A percentile compares a stretch with the other conserved stretches of the same genome.
Evolutionary conservation across 164 flowering plant genomes (phyloP).

Genomic region (Annona cherimola): DNA sequence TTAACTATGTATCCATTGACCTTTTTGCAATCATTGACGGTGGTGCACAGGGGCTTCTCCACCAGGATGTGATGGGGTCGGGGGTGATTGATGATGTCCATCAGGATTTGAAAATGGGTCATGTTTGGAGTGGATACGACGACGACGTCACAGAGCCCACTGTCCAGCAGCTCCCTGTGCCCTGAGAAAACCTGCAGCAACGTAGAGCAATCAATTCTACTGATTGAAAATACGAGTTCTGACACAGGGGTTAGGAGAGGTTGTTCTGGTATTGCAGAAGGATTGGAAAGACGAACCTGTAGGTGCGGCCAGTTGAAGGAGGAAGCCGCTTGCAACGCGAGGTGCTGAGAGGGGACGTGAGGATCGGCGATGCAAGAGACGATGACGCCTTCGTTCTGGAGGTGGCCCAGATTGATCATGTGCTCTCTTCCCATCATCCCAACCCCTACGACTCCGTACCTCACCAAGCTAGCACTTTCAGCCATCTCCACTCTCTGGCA

Average conservation of each 20-base stretch:
- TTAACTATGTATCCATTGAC: constrained; percentile 20
- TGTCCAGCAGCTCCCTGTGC: constrained; percentile 69
- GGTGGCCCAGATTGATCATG: constrained; percentile 70
- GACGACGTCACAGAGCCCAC: constrained; percentile 83
- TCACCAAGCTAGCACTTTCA: constrained; percentile 23
- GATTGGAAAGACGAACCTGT: constrained; percentile 37
- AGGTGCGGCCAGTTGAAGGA: constrained; percentile 57
- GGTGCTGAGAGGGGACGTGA: constrained; percentile 70
- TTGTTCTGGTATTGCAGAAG: not conserved
- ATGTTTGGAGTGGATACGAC: constrained; percentile 88
- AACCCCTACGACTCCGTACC: constrained; percentile 85
- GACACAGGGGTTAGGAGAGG: not conserved
- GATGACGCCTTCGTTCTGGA: constrained; percentile 49
- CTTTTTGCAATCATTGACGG: constrained; percentile 73
- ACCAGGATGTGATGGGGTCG: constrained; percentile 87
- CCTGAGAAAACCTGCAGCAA: constrained; percentile 56
- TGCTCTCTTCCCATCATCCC: constrained; percentile 99
- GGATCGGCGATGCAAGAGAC: constrained; percentile 83
- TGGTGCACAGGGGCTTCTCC: constrained; percentile 98
- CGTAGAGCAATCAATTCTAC: not conserved
- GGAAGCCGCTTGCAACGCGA: constrained; percentile 48
- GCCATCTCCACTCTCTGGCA: not conserved
- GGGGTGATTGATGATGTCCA: constrained; percentile 83
- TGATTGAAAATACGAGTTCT: too few relatives aligned
- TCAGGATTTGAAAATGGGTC: constrained; percentile 83